Conservation (phyloP, 1,284 basidiomycete species). For the Trichosporon sp. region DNA sequence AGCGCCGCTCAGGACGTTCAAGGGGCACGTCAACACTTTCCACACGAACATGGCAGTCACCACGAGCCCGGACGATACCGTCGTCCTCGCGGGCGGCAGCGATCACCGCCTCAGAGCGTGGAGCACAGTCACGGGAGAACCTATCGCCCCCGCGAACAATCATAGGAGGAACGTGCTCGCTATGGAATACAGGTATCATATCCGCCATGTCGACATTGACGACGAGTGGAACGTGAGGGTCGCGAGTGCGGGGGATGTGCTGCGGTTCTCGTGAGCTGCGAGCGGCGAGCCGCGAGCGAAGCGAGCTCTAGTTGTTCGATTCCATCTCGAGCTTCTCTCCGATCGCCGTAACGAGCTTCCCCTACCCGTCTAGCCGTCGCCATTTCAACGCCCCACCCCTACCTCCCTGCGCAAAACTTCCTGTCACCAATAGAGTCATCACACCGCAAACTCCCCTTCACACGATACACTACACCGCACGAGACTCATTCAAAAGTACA, state of each 20-base stretch:
- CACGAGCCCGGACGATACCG: slow-evolving; percentile 29
- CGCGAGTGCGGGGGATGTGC: slow-evolving; percentile 8
- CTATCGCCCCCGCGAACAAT: not conserved
- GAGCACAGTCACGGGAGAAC: slow-evolving; percentile 30
- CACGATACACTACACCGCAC: too few relatives aligned
- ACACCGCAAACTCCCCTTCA: too few relatives aligned
- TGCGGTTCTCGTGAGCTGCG: slow-evolving; percentile 2
- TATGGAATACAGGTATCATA: slow-evolving; percentile 4
- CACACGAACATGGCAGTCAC: slow-evolving; percentile 28
- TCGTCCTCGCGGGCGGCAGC: slow-evolving; percentile 32
- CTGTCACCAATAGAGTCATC: too few relatives aligned
- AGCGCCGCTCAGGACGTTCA: slow-evolving; percentile 23
- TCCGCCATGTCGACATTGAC: slow-evolving; percentile 16
- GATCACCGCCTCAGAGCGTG: slow-evolving; percentile 34
- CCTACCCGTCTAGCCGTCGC: too few relatives aligned
- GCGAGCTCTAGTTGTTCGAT: not conserved
- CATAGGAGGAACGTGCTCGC: not conserved
- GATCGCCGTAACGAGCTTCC: too few relatives aligned
- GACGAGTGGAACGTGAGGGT: slow-evolving; percentile 12
- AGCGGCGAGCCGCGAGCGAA: too few relatives aligned
- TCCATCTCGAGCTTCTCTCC: not conserved
- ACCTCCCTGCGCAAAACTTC: too few relatives aligned
- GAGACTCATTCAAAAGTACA: too few relatives aligned
- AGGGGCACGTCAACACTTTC: slow-evolving; percentile 35
- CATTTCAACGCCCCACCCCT: too few relatives aligned